phyloP scores from a whole-genome alignment of 805 yeast genomes.

The Saitoella complicata region DNA sequence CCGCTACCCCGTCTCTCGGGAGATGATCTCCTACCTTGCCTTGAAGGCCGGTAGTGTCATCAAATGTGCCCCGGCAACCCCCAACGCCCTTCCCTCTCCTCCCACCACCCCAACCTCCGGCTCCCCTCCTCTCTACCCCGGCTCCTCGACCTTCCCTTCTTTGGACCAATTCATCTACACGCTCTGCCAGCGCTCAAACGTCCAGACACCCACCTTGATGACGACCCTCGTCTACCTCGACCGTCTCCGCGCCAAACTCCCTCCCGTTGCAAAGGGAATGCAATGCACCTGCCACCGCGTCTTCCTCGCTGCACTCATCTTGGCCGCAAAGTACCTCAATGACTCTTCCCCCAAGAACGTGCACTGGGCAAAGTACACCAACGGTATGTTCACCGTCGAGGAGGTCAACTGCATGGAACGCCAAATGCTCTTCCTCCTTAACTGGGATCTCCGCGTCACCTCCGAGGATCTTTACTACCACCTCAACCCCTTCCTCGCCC shows the following conservation, averaged over 20 bases:
- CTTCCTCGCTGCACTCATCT: conserved; percentile 70
- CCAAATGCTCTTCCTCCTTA: conserved; percentile 63
- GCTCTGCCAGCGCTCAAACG: conserved; percentile 67
- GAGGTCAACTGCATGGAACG: conserved; percentile 88
- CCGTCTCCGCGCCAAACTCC: conserved; percentile 59
- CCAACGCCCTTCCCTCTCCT: conserved; percentile 12
- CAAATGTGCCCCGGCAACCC: conserved; percentile 20
- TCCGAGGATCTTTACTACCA: conserved; percentile 54
- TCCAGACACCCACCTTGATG: conserved; percentile 91
- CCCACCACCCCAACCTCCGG: conserved; percentile 23
- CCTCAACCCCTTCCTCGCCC: conserved; percentile 57
- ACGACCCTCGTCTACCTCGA: conserved; percentile 72
- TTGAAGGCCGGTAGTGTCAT: conserved; percentile 25
- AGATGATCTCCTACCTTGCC: conserved; percentile 28
- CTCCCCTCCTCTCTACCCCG: conserved; percentile 23
- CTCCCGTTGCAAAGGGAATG: conserved; percentile 80
- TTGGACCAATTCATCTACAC: conserved; percentile 52
- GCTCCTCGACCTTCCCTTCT: conserved; percentile 23
- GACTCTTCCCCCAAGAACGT: conserved; percentile 90
- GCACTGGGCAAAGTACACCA: conserved; percentile 90
- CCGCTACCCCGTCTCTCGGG: conserved; percentile 25
- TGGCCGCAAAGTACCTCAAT: conserved; percentile 84
- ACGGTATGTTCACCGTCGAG: conserved; percentile 55
- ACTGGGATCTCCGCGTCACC: conserved; percentile 68
- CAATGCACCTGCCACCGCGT: conserved; percentile 81